Evolutionary conservation across 192 early-diverging fungal genomes (phyloP).

Genomic region (Coemansia sp.): DNA sequence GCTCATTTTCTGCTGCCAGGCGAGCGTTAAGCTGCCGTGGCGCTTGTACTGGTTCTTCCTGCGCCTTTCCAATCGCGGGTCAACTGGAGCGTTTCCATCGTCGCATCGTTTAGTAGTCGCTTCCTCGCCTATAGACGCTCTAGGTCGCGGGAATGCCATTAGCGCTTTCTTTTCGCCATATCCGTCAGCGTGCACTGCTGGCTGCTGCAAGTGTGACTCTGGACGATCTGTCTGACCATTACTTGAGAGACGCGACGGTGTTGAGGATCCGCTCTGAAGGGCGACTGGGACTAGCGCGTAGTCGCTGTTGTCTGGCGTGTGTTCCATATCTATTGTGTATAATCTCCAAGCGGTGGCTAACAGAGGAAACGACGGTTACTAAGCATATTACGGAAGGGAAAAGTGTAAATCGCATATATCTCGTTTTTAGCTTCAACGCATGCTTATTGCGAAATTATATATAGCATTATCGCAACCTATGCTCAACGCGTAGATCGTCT

Average conservation of each 20-base stretch:
- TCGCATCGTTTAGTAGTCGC: neutral
- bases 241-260: slow-evolving; percentile 27
- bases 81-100: slow-evolving; percentile 5
- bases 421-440: neutral
- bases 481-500: neutral
- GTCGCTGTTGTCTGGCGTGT: slow-evolving; percentile 8
- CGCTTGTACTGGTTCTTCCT: slow-evolving; percentile 48
- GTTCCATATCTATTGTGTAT: neutral
- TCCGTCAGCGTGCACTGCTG: neutral
- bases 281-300: slow-evolving; percentile 32
- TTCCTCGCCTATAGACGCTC: slow-evolving; percentile 25
- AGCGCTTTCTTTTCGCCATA: slow-evolving; percentile 2
- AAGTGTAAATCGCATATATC: neutral
- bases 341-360: neutral
- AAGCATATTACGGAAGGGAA: neutral
- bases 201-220: neutral
- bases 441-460: neutral
- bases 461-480: neutral
- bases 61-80: slow-evolving; percentile 37
- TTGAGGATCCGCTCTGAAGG: slow-evolving; percentile 42
- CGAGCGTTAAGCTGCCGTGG: slow-evolving; percentile 47
- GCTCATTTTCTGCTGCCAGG: slow-evolving; percentile 14
- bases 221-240: neutral
- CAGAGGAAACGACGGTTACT: neutral
- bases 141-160: slow-evolving; percentile 30